Base-by-base conservation (phyloP, 2,329 filamentous ascomycete species). In the Didymella glomerata region DNA sequence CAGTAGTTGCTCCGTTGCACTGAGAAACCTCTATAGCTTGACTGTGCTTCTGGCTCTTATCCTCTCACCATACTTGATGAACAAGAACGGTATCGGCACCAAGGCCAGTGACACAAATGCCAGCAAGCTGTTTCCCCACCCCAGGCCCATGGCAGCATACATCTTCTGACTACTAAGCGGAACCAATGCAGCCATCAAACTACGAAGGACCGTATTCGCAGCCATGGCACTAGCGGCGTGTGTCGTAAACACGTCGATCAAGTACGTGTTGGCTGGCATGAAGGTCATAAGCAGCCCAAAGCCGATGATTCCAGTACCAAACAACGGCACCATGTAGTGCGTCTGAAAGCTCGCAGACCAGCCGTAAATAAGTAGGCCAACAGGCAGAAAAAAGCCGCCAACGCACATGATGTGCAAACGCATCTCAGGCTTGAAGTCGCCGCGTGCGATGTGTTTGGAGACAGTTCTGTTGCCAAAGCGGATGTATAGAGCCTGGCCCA, bases 141-240 rank as follows among this genome's bases (percentile, higher is more conserved):
- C 78, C 34, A 77, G 75, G 0, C 77, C 78, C 53, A 81, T 49
- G 2, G 61, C 65, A 3, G 63, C 67, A 56, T 80, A 81, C 72
- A 81, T 73, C n/a, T 71, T 70, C 48, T 72, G 69, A 40, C 72
- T 76, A 22, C 70, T 76, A 34, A 80, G 68, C 16, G 79, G 78
- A 30, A 81, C 62, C 22, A 80, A 61, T 0, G 78, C 78, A 5
- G 76, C 79, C 48, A 64, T 63, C n/a, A 78, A 44, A 48, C 69
- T 75, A 10, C 79, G 66, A 40, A 78, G 61, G 2, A 81, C 75
- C 0, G 77, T 78, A 44, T 71, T 77, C 9, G 79, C 79, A 1
- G 78, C 77, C 68, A 79, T 76, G 0, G 79, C 79, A 48, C 72
- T 76, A 0, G 78, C 79, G 0, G 79, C 79, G 55, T 80, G 75